Conservation (phyloP, 768 basidiomycete genomes). For the Auricularia heimuer region DNA sequence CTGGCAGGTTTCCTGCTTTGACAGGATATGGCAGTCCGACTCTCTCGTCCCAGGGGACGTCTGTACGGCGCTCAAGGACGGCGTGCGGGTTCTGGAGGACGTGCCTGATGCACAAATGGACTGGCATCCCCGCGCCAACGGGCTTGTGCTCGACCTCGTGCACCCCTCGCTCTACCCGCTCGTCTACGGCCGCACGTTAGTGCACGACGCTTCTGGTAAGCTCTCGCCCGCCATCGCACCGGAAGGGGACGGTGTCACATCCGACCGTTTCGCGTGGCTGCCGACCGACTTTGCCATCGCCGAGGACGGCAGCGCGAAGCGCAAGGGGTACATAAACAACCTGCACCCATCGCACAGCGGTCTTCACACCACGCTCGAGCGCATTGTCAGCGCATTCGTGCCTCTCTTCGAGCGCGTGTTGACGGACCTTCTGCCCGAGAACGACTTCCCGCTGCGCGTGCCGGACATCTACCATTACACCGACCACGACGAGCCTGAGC, state of each 20-base stretch:
- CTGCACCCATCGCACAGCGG: conserved; percentile 27
- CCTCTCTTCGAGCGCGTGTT: conserved; percentile 46
- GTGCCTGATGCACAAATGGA: conserved; percentile 28
- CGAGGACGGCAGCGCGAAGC: conserved; percentile 19
- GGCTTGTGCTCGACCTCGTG: conserved; percentile 35
- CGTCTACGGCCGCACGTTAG: conserved; percentile 21
- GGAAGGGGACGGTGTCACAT: not conserved
- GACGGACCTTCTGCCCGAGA: conserved; percentile 31
- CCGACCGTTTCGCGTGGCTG: conserved; percentile 26
- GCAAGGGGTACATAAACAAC: conserved; percentile 46
- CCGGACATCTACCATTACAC: not conserved
- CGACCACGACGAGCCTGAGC: conserved; percentile 1
- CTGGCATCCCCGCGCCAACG: conserved; percentile 38
- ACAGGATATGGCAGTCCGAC: conserved; percentile 22
- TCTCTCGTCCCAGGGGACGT: conserved; percentile 20
- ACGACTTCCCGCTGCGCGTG: not conserved
- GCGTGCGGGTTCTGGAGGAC: conserved; percentile 25
- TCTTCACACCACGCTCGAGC: conserved; percentile 26
- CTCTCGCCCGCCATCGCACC: not conserved
- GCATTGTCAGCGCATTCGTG: conserved; percentile 27
- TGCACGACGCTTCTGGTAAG: not conserved
- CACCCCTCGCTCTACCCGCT: conserved; percentile 33
- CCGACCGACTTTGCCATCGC: conserved; percentile 36
- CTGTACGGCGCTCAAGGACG: conserved; percentile 17
- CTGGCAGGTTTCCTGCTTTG: conserved; percentile 13